Evolutionary conservation across 1,284 basidiomycete species (phyloP).

Genomic region (Amylostereum areolatum): DNA sequence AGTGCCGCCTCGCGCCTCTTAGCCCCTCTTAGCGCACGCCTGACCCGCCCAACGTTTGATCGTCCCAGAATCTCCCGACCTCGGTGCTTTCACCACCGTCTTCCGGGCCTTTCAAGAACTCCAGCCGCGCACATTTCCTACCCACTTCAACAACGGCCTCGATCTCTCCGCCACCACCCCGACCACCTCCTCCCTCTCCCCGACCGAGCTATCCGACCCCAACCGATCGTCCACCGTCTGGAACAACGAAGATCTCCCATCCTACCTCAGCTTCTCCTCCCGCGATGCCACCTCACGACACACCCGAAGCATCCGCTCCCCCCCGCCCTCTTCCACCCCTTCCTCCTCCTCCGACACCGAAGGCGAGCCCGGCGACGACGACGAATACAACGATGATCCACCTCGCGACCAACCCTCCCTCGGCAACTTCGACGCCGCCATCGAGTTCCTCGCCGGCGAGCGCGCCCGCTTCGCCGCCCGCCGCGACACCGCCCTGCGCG

Average conservation of each 20-base stretch:
- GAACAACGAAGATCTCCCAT: constrained; percentile 56
- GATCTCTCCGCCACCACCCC: constrained; percentile 24
- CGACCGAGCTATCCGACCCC: constrained; percentile 35
- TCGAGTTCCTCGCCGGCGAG: constrained; percentile 63
- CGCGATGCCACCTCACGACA: constrained; percentile 18
- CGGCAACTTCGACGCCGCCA: constrained; percentile 56
- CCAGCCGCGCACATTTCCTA: constrained; percentile 34
- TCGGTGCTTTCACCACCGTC: constrained; percentile 68
- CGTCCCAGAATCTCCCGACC: constrained; percentile 60
- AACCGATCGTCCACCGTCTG: constrained; percentile 55
- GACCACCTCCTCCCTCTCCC: constrained; percentile 23
- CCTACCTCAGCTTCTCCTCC: constrained; percentile 39
- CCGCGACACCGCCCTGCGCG: constrained; percentile 28
- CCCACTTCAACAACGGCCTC: constrained; percentile 18
- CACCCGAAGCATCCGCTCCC: constrained; percentile 19
- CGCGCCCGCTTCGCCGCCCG: constrained; percentile 47
- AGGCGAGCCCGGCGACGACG: constrained; percentile 17
- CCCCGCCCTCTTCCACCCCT: constrained; percentile 19
- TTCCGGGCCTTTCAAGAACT: constrained; percentile 60
- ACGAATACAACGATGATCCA: constrained; percentile 17
- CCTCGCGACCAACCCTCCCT: constrained; percentile 41
- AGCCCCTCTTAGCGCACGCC: neutral
- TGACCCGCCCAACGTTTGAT: neutral
- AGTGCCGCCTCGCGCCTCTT: constrained; percentile 6
- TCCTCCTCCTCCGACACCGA: constrained; percentile 26